phyloP scores from a whole-genome alignment of 169 alveolate genomes.

The Perkinsus olseni region DNA sequence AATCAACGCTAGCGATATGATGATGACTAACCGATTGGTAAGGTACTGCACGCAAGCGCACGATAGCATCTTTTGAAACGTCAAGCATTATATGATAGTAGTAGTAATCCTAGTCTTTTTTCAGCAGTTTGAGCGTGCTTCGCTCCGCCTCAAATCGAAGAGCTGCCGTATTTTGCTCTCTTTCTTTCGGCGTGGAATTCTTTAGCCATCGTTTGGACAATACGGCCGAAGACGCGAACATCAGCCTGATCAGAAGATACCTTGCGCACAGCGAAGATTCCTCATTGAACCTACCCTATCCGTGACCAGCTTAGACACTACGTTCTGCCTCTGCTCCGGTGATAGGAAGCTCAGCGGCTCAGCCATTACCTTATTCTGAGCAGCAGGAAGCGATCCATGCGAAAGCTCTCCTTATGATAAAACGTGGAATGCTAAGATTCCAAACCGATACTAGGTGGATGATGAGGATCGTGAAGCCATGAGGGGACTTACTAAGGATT shows the following conservation, averaged over 20 bases:
- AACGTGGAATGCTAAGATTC: too few relatives aligned
- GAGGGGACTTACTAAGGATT: not conserved
- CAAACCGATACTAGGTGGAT: too few relatives aligned
- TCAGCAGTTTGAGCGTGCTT: not conserved
- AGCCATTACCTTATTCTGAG: not conserved
- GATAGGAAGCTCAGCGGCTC: not conserved
- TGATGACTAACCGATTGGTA: too few relatives aligned
- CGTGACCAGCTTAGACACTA: not conserved
- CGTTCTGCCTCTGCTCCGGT: not conserved
- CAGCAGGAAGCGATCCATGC: not conserved
- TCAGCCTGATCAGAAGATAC: not conserved
- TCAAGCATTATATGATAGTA: not conserved
- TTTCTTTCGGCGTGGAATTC: not conserved
- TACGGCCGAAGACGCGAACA: not conserved
- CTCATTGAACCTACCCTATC: not conserved
- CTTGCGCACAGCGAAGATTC: not conserved
- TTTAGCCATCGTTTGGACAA: not conserved
- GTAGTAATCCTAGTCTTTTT: not conserved
- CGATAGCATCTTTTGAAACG: not conserved
- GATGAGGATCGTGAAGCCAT: too few relatives aligned
- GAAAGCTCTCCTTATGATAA: too few relatives aligned
- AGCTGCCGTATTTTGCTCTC: not conserved
- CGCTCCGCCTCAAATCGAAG: not conserved
- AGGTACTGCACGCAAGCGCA: not conserved
- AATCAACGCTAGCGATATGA: not conserved